Evolutionary conservation across 2,329 filamentous ascomycete species (phyloP).

Genomic region (Arthrinium phaeospermum): DNA sequence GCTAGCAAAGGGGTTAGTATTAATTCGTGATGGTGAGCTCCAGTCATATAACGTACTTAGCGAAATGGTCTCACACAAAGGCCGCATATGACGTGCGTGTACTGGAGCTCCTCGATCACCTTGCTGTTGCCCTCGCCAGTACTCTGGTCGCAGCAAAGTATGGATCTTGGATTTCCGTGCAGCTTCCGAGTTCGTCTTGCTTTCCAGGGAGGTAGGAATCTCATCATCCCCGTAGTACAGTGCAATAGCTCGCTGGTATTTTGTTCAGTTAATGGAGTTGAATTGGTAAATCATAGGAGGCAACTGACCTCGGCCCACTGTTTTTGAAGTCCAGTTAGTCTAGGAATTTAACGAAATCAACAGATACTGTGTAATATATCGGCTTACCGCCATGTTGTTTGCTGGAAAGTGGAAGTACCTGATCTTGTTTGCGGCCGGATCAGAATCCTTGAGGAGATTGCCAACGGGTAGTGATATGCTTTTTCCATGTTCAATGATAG

Average conservation of each 20-base stretch:
- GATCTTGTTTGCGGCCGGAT: not conserved
- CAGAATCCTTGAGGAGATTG: conserved; percentile 18
- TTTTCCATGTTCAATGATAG: no score
- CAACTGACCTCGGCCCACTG: conserved; percentile 37
- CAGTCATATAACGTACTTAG: conserved; percentile 30
- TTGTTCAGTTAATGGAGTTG: not conserved
- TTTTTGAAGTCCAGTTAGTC: no score
- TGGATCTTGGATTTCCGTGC: conserved; percentile 35
- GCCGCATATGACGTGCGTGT: conserved; percentile 43
- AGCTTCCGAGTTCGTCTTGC: conserved; percentile 35
- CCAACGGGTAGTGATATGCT: no score
- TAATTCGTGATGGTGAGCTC: rapidly evolving
- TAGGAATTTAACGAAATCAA: no score
- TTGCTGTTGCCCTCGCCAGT: conserved; percentile 1
- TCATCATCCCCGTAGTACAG: conserved; percentile 22
- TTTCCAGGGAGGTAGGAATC: conserved; percentile 23
- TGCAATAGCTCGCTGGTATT: conserved; percentile 30
- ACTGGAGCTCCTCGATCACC: not conserved
- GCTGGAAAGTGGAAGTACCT: conserved; percentile 40
- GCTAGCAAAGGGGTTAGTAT: not conserved
- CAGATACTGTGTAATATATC: no score
- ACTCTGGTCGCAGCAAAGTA: not conserved
- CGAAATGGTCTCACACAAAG: conserved; percentile 41
- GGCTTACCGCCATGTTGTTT: conserved; percentile 40
- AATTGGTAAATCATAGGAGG: no score